Conservation (phyloP, 371 early-diverging fungal species). For the Mucor mucedo region DNA sequence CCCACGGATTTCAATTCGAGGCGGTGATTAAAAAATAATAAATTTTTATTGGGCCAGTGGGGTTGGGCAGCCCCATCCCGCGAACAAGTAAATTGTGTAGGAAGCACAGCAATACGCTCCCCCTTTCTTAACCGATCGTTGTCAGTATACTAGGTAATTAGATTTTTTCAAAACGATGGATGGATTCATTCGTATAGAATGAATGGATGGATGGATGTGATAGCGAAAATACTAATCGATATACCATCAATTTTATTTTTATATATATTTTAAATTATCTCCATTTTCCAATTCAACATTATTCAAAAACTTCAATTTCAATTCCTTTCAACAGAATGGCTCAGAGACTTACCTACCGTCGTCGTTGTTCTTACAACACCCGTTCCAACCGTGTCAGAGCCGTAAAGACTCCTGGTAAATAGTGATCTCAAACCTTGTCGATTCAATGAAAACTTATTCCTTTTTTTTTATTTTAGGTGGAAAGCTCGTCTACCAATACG, state of each 20-base stretch:
- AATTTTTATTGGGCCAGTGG: constrained; percentile 1
- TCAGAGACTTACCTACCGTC: constrained; percentile 97
- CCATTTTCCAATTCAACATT: not conserved
- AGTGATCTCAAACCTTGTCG: not conserved
- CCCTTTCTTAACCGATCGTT: constrained; percentile 32
- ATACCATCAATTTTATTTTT: not conserved
- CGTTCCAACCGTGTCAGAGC: constrained; percentile 95
- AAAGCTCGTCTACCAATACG: constrained; percentile 89
- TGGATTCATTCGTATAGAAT: constrained; percentile 10
- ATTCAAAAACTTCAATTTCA: not conserved
- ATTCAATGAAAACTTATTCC: not conserved
- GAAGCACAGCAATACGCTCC: constrained; percentile 10
- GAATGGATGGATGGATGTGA: constrained; percentile 20
- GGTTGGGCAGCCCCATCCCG: not conserved
- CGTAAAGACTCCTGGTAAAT: constrained; percentile 95
- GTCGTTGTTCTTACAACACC: constrained; percentile 98
- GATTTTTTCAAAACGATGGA: not conserved
- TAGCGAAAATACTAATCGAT: not conserved
- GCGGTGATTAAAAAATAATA: not conserved
- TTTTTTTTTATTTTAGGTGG: constrained; percentile 65
- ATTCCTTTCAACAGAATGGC: constrained; percentile 54
- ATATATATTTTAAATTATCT: not conserved
- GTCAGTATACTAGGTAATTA: constrained; percentile 29
- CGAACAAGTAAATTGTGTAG: constrained; percentile 1
- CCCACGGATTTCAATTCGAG: no score